These are phyloP conservation scores for Pseudogymnoascus sp. DNA, from an alignment of 2,329 filamentous ascomycete species.

Conservation along the genomic window DNA sequence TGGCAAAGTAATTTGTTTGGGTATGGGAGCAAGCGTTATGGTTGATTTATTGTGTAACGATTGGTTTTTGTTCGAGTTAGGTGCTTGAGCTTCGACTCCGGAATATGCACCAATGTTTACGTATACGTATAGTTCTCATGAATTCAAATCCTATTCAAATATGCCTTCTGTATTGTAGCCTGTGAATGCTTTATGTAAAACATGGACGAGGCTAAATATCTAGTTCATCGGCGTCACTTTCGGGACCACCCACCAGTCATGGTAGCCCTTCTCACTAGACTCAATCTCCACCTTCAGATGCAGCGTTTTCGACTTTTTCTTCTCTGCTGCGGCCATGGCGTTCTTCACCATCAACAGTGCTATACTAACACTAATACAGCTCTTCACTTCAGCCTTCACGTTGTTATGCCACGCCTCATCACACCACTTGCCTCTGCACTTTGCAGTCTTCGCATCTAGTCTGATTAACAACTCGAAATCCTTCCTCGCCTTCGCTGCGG, in stretches of 20 bases:
- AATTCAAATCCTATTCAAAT: conserved; percentile 5
- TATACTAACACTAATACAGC: conserved; percentile 63
- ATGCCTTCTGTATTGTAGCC: background rate
- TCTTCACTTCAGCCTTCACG: conserved; percentile 52
- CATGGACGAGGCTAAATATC: background rate
- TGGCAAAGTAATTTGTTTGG: conserved; percentile 2
- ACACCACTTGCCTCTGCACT: conserved; percentile 39
- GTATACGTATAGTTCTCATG: conserved; percentile 1
- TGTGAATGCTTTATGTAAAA: background rate
- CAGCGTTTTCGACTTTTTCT: conserved; percentile 18
- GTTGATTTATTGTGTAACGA: background rate
- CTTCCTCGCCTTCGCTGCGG: conserved; percentile 34
- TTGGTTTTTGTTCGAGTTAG: background rate
- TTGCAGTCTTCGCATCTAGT: conserved; percentile 42
- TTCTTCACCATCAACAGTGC: conserved; percentile 53
- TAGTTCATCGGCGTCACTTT: conserved; percentile 19
- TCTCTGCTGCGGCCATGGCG: conserved; percentile 34
- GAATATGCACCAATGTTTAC: conserved; percentile 6
- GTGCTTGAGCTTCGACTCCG: conserved; percentile 7
- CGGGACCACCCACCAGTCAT: conserved; percentile 58
- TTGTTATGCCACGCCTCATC: conserved; percentile 54
- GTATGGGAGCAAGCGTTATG: background rate
- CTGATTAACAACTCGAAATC: conserved; percentile 48
- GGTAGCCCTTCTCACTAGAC: conserved; percentile 44
- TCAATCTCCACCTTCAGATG: conserved; percentile 44